Evolutionary conservation across 129 eudicot species (phyloP).

Genomic region (Solidago caesia): DNA sequence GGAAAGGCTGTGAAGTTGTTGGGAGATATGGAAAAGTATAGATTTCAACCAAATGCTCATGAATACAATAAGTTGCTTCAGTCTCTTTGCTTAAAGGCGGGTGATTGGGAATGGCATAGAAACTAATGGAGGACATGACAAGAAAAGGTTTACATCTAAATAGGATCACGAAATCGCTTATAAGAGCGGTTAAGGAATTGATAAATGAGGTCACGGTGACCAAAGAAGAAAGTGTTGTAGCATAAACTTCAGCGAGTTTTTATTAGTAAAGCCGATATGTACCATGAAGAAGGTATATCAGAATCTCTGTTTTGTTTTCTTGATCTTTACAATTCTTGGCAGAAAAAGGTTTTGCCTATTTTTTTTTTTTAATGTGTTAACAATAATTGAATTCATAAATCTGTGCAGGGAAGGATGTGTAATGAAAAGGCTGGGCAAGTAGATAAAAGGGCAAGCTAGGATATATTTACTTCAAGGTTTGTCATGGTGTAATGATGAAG

Average conservation of each 20-base stretch:
- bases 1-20: slow-evolving; percentile 64
- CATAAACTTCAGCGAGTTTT: slow-evolving; percentile 30
- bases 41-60: slow-evolving; percentile 56
- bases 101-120: slow-evolving; percentile 82
- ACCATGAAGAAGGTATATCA: slow-evolving; percentile 33
- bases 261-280: slow-evolving; percentile 24
- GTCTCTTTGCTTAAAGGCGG: slow-evolving; percentile 76
- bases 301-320: slow-evolving; percentile 24
- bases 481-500: not conserved
- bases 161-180: slow-evolving; percentile 67
- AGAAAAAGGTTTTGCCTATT: slow-evolving; percentile 11
- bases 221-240: slow-evolving; percentile 28
- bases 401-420: slow-evolving; percentile 63
- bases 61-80: slow-evolving; percentile 76
- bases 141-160: slow-evolving; percentile 61
- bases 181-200: slow-evolving; percentile 77
- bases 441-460: slow-evolving; percentile 87
- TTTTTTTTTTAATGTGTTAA: not conserved
- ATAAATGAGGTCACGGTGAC: slow-evolving; percentile 46
- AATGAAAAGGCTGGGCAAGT: slow-evolving; percentile 72
- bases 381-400: not conserved
- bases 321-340: slow-evolving; percentile 20
- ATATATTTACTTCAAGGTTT: slow-evolving; percentile 85
- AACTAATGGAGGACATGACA: slow-evolving; percentile 64
- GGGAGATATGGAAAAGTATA: slow-evolving; percentile 66